These are phyloP conservation scores for Nicotiana knightiana DNA, from an alignment of 257 asterid species.

Conservation along the genomic window DNA sequence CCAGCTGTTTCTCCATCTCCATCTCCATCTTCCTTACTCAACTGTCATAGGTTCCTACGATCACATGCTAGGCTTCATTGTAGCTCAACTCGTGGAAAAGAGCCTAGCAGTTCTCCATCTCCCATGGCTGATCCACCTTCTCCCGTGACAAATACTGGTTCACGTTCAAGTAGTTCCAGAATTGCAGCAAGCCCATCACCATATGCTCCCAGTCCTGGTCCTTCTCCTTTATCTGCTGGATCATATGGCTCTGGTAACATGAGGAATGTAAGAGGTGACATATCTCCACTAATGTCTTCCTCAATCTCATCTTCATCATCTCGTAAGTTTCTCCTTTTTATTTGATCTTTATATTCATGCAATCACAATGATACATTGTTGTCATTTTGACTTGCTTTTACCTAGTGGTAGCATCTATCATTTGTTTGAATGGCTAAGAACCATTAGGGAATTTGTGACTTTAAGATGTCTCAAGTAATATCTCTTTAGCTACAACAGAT, in stretches of 20 bases:
- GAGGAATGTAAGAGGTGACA: too few relatives aligned
- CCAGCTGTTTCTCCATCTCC: slow-evolving; percentile 4
- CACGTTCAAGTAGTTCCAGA: slow-evolving; percentile 22
- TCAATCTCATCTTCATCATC: slow-evolving; percentile 28
- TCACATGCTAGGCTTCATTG: slow-evolving; percentile 20
- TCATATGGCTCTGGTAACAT: slow-evolving; percentile 20
- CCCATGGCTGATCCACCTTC: slow-evolving; percentile 30
- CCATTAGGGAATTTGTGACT: neutral
- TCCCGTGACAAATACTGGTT: slow-evolving; percentile 19
- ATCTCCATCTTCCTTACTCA: slow-evolving; percentile 22
- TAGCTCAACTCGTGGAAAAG: slow-evolving; percentile 21
- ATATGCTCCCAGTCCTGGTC: slow-evolving; percentile 26
- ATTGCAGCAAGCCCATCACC: slow-evolving; percentile 39
- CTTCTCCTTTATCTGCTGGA: slow-evolving; percentile 35
- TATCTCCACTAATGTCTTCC: slow-evolving; percentile 27
- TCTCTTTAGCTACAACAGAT: neutral
- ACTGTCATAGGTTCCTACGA: slow-evolving; percentile 27
- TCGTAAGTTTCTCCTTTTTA: slow-evolving; percentile 40
- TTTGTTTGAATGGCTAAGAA: neutral
- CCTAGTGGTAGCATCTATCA: neutral
- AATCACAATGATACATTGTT: neutral
- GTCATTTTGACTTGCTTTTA: neutral
- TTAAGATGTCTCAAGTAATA: neutral
- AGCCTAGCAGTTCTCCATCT: slow-evolving; percentile 16
- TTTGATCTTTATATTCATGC: slow-evolving; percentile 1